A percentile compares a stretch with the other conserved stretches of the same genome.
Conservation (phyloP, 2,329 filamentous ascomycete species). For the Alternaria arbusti region DNA sequence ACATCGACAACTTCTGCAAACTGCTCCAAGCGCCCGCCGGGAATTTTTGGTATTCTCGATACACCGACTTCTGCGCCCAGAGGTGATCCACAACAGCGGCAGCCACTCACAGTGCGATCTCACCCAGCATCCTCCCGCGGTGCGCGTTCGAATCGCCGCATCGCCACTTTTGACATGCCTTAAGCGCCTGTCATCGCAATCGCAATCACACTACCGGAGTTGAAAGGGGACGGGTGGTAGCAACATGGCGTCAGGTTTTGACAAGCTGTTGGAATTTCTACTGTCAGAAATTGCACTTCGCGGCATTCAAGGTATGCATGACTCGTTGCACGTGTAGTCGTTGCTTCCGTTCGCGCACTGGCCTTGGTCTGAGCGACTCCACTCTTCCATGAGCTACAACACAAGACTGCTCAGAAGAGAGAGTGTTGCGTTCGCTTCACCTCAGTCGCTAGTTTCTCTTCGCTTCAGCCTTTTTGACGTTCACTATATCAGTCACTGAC, state of each 20-base stretch:
- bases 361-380: not conserved
- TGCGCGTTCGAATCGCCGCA: conserved; percentile 31
- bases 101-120: conserved; percentile 11
- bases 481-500: conserved; percentile 10
- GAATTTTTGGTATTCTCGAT: not conserved
- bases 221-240: conserved; percentile 24
- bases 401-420: not conserved
- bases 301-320: conserved; percentile 62
- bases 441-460: not conserved
- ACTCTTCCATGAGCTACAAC: not conserved
- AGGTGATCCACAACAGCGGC: not conserved
- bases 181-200: conserved; percentile 11
- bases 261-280: conserved; percentile 64
- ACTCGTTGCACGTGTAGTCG: conserved; percentile 12
- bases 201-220: conserved; percentile 15
- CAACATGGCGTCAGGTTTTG: conserved; percentile 54
- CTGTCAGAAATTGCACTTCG: conserved; percentile 65
- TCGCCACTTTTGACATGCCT: conserved; percentile 18
- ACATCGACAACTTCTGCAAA: not conserved
- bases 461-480: not conserved
- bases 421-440: not conserved
- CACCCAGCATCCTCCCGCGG: conserved; percentile 5
- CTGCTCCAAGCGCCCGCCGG: not conserved
- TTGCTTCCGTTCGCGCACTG: conserved; percentile 9
- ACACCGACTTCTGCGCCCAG: not conserved